These are phyloP conservation scores for Sporothrix euskadiensis DNA, from an alignment of 2,329 filamentous ascomycete species.

Conservation along the genomic window DNA sequence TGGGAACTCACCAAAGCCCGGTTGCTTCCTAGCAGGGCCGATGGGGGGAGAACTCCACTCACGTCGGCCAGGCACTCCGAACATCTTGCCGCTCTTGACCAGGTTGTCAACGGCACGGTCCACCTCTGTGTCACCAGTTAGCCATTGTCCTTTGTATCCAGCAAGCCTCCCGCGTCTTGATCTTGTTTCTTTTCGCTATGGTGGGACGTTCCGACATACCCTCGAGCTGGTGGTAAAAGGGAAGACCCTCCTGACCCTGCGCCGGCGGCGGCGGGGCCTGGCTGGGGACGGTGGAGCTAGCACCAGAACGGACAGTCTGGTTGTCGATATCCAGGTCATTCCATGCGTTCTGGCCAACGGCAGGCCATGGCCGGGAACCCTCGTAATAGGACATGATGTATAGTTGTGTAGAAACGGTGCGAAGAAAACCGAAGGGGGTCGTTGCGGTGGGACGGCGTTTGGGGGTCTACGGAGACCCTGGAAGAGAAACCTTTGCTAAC, in stretches of 20 bases:
- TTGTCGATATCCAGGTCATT: conserved; percentile 36
- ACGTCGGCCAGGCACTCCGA: conserved; percentile 69
- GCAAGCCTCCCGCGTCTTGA: background rate
- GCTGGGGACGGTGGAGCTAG: conserved; percentile 42
- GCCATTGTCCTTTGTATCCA: background rate
- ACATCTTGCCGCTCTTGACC: conserved; percentile 94
- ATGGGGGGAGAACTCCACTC: conserved; percentile 70
- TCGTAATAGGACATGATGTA: conserved; percentile 38
- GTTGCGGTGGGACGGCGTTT: background rate
- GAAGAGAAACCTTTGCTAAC: background rate
- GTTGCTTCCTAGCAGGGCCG: conserved; percentile 54
- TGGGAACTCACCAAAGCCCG: conserved; percentile 58
- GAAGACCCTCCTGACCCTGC: conserved; percentile 33
- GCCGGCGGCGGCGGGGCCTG: conserved; percentile 37
- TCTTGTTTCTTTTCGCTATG: background rate
- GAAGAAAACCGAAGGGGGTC: background rate
- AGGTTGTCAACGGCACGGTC: conserved; percentile 95
- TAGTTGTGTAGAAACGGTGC: background rate
- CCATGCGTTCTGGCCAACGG: conserved; percentile 36
- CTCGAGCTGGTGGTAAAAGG: conserved; percentile 43
- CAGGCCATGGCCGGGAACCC: conserved; percentile 36
- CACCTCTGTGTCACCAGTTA: conserved; percentile 65
- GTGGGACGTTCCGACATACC: conserved; percentile 37
- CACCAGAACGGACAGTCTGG: conserved; percentile 38
- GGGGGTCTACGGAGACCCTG: background rate